A percentile compares a stretch with the other conserved stretches of the same genome.
Conservation (phyloP, 2,329 filamentous ascomycete genomes). For the Xylariaceae sp. region DNA sequence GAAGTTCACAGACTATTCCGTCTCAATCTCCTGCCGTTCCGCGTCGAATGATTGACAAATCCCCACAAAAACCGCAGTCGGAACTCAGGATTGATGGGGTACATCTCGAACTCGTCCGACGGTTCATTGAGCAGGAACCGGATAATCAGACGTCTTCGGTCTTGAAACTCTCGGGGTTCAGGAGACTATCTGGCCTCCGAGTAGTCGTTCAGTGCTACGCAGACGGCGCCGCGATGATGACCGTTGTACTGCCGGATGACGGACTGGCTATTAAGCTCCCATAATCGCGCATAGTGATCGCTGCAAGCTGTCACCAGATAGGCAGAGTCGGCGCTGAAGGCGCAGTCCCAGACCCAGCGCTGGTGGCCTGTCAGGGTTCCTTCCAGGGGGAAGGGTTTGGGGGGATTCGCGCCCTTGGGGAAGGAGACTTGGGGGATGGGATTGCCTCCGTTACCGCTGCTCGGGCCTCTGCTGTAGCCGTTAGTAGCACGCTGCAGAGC, state of each 20-base stretch:
- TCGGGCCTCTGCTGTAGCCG: not conserved
- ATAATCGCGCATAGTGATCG: constrained; percentile 86
- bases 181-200: constrained; percentile 46
- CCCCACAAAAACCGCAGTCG: too few species aligned
- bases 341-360: constrained; percentile 96
- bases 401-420: constrained; percentile 24
- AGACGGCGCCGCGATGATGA: constrained; percentile 85
- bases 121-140: too few species aligned
- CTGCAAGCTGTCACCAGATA: constrained; percentile 91
- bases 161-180: not conserved
- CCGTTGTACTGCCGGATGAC: constrained; percentile 95
- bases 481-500: constrained; percentile 11
- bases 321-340: constrained; percentile 87
- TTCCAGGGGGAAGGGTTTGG: constrained; percentile 69
- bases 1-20: too few species aligned
- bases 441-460: constrained; percentile 11
- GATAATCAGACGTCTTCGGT: too few species aligned
- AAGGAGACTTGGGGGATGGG: not conserved
- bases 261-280: constrained; percentile 80
- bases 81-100: too few species aligned
- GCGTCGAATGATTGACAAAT: too few species aligned
- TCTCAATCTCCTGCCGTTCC: too few species aligned
- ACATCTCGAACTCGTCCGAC: too few species aligned
- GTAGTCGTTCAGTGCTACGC: constrained; percentile 88
- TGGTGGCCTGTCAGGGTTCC: constrained; percentile 86